Conservation (phyloP, 2,329 filamentous ascomycete genomes). For the Alternaria dauci region DNA sequence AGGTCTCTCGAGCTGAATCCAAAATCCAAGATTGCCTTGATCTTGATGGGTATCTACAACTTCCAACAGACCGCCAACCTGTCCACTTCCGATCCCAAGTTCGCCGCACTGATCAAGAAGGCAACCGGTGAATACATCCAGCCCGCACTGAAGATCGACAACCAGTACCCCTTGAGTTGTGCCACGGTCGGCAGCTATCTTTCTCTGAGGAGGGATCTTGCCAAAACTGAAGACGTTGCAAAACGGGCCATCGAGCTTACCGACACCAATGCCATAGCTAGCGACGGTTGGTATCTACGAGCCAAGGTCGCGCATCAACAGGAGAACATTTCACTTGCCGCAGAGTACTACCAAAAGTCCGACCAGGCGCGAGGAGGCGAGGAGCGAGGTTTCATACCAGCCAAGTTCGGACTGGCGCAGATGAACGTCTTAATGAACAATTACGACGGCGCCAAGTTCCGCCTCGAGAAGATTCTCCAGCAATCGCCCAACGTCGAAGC, state of each 20-base stretch:
- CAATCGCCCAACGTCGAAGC: slow-evolving; percentile 84
- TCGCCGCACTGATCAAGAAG: slow-evolving; percentile 85
- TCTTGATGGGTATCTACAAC: slow-evolving; percentile 88
- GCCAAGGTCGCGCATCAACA: slow-evolving; percentile 90
- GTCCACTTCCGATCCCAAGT: slow-evolving; percentile 83
- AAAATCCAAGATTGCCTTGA: slow-evolving; percentile 87
- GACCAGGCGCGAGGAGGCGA: slow-evolving; percentile 90
- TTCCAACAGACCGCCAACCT: slow-evolving; percentile 86
- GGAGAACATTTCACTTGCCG: slow-evolving; percentile 76
- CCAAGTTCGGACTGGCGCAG: slow-evolving; percentile 93
- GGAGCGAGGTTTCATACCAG: slow-evolving; percentile 90
- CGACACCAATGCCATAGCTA: slow-evolving; percentile 94
- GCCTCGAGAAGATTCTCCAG: slow-evolving; percentile 92
- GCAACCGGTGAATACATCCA: slow-evolving; percentile 95
- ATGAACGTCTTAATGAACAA: slow-evolving; percentile 85
- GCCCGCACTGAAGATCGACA: slow-evolving; percentile 92
- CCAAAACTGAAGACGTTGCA: slow-evolving; percentile 84
- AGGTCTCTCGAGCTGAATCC: slow-evolving; percentile 82
- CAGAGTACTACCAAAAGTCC: slow-evolving; percentile 86
- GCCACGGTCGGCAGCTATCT: slow-evolving; percentile 92
- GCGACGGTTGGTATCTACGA: slow-evolving; percentile 96
- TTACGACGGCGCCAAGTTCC: slow-evolving; percentile 88
- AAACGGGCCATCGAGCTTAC: slow-evolving; percentile 95
- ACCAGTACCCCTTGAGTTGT: slow-evolving; percentile 87
- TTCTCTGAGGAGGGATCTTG: slow-evolving; percentile 79